Evolutionary conservation across 2,329 filamentous ascomycete species (phyloP), one percentile per base, ranked within the genome.

Genomic region (Botryotinia convoluta): DNA sequence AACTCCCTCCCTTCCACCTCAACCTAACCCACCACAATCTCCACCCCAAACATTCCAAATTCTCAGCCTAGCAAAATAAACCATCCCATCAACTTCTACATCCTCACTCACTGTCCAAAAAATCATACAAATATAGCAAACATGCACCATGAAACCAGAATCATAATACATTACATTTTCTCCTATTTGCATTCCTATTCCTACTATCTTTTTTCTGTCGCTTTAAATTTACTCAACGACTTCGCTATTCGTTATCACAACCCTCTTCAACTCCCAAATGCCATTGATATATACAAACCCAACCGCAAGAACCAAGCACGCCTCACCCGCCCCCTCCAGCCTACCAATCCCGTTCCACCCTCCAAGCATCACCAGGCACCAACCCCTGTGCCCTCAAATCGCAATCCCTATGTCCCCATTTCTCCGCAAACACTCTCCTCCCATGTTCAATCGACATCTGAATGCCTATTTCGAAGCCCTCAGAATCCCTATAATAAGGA

Each of bases 401-500:
- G 77, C 85, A 87, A 64, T 83, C 82, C 16, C 79, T 77, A 74
- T 85, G 83, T 0, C 85, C 85, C 85, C 85, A 86, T 77, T 86
- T 86, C 74, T 83, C 80, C 16, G 74, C 80, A 84, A 12, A 77
- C 75, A 85, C 80, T 74, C 82, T 80, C n/a, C 81, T 78, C 0
- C 85, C 86, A 29, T 84, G 82, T 75, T 86, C 84, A 42, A 84
- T 85, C 29, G 84, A 78, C 69, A 87, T 80, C 73, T 83, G 81
- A 72, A 87, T 83, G 1, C 81, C 84, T 64, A 81, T 79, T 6
- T 83, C 81, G 70, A 87, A 81, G 1, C 86, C 87, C 2, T 82
- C 82, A 0, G 84, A 75, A 69, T 85, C 81, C 74, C 87, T 84
- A 78, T 88, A 86, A 74, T 84, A 89, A 1, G 86, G 86, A 77